Conservation (phyloP, 345 rosid species). For the Anacardium occidentale region DNA sequence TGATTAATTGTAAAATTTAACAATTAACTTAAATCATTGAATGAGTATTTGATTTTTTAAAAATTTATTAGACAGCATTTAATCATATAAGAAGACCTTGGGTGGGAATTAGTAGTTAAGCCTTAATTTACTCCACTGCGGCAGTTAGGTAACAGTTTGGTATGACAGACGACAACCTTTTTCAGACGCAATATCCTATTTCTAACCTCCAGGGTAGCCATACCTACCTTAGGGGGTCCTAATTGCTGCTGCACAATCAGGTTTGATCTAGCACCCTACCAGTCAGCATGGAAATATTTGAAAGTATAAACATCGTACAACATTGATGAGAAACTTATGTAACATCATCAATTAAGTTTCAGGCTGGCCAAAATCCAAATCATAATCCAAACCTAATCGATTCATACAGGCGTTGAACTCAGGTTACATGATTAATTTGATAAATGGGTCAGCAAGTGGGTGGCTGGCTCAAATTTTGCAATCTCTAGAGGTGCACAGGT, state of each 20-base stretch:
- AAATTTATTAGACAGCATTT: too few relatives aligned
- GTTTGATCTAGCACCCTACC: too few relatives aligned
- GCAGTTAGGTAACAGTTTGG: not conserved
- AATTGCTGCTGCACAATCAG: not conserved
- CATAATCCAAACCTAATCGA: constrained; percentile 16
- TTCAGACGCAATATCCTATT: not conserved
- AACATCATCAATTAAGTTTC: not conserved
- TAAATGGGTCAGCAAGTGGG: not conserved
- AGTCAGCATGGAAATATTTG: too few relatives aligned
- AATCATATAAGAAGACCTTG: too few relatives aligned
- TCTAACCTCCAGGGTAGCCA: not conserved
- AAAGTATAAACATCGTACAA: too few relatives aligned
- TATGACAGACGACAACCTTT: not conserved
- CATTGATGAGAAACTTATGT: too few relatives aligned
- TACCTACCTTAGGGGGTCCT: not conserved
- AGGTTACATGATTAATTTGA: not conserved
- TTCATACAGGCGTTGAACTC: not conserved
- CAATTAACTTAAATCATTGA: too few relatives aligned
- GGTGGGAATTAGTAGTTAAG: too few relatives aligned
- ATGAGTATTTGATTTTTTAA: too few relatives aligned
- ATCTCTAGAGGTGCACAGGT: not conserved
- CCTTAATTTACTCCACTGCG: not conserved
- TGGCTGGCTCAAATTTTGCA: constrained; percentile 19
- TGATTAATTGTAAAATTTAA: too few relatives aligned
- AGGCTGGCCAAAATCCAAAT: constrained; percentile 8